Conservation (phyloP, 306 rosid species). For the Fagus sylvatica region DNA sequence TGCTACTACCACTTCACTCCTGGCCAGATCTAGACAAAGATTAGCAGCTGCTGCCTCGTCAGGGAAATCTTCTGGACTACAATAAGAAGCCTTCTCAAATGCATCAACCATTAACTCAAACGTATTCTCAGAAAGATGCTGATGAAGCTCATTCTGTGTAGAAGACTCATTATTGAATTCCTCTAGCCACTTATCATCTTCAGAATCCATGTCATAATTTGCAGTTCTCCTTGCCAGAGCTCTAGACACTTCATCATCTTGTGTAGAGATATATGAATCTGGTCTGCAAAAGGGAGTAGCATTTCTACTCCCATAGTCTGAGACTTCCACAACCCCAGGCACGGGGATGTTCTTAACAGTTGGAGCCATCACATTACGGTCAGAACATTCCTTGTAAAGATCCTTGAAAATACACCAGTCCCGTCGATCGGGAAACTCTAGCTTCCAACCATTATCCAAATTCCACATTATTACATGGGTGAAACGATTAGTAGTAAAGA, state of each 20-base stretch:
- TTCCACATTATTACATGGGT: slow-evolving; percentile 51
- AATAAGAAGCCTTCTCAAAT: slow-evolving; percentile 63
- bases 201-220: slow-evolving; percentile 80
- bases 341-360: slow-evolving; percentile 56
- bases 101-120: slow-evolving; percentile 72
- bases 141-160: slow-evolving; percentile 27
- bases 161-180: slow-evolving; percentile 40
- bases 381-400: slow-evolving; percentile 71
- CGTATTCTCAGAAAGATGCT: slow-evolving; percentile 45
- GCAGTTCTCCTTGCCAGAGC: slow-evolving; percentile 52
- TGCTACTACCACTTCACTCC: slow-evolving; percentile 50
- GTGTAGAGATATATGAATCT: slow-evolving; percentile 47
- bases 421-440: slow-evolving; percentile 57
- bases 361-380: slow-evolving; percentile 41
- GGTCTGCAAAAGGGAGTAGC: slow-evolving; percentile 46
- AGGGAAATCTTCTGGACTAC: slow-evolving; percentile 40
- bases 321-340: slow-evolving; percentile 62
- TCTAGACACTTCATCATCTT: slow-evolving; percentile 63
- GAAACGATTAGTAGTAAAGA: slow-evolving; percentile 47
- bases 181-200: slow-evolving; percentile 73
- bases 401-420: slow-evolving; percentile 71
- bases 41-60: slow-evolving; percentile 45
- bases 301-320: slow-evolving; percentile 39
- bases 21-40: slow-evolving; percentile 46
- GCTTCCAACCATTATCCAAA: slow-evolving; percentile 56